Evolutionary conservation across 257 asterid species (phyloP), one percentile per base, ranked within the genome.

Genomic region (Solanum boliviense): DNA sequence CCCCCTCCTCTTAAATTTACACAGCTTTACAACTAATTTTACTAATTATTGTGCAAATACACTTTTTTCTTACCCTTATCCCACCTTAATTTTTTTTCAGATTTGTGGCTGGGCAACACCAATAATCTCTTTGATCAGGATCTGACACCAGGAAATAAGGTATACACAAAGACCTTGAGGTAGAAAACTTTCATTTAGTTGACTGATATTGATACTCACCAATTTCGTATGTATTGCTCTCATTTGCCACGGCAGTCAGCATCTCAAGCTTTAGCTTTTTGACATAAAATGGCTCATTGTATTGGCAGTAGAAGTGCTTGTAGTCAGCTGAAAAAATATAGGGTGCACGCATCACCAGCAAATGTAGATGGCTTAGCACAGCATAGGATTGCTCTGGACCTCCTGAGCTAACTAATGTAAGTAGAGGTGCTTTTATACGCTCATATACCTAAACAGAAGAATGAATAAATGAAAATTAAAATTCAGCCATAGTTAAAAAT

Each of bases 271-370:
- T 97, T 92, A 97, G 91, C 90, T 94, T 97, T 88, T 97, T 97
- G 91, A 97, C 99, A 90, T 96, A 97, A 94, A 97, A 97, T 74
- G 99, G 97, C 46, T 97, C 99, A 79, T 97, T 97, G 90, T 96
- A 97, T 90, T 97, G 99, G 91, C 99, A 97, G 89, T 97, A 97
- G 91, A 97, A 97, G 94, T 97, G 98, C 92, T 97, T 97, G 95
- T 96, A 97, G 94, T 97, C 99, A 7, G 97, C 93, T 88, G 98
- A 94, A 92, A 97, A 97, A 83, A 97, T 95, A 90, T 88, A 97
- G 32, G 99, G 98, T 75, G 99, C 99, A 82, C 99, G 99, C 97
- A 94, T 95, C 93, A 97, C 99, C 44, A 97, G 94, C 82, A 96
- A 91, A 92, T 96, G 99, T 87, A 97, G 96, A 92, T 97, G 99